Base-by-base conservation (phyloP, 2,329 filamentous ascomycete genomes). In the Penicillium sp. region DNA sequence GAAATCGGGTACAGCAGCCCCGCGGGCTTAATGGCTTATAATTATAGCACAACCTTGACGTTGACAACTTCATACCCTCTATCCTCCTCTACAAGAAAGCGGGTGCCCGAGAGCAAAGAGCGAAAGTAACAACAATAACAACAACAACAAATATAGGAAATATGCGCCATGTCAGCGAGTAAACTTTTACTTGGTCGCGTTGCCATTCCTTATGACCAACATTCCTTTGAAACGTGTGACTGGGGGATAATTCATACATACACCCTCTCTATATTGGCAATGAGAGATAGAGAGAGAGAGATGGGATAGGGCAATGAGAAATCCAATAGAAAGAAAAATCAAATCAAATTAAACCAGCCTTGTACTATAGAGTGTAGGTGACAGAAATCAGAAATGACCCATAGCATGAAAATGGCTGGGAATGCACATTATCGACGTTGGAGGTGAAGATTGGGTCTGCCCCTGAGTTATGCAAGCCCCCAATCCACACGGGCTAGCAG, bases 401-500 rank as follows among this genome's bases (percentile, higher is more conserved):
- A n/a, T n/a, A n/a, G n/a, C n/a, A n/a, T n/a, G n/a, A 23, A 9
- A 11, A 42, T 23, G 59, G 56, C 54, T 61, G 56, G 59, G 47
- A 48, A 48, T 43, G 29, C 43, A 57, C 51, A 47, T 16, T 40
- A 43, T 44, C 50, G 56, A 52, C 54, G 57, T 59, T 59, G 33
- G 40, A 51, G 44, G 21, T 33, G 5, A 4, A n/a, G 13, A 14
- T 34, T 51, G 51, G 37, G 16, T 13, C 33, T 60, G 58, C 62
- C 62, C 62, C 61, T 64, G 62, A 63, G 57, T n/a, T 55, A 60
- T 62, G 60, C 53, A 58, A 46, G 39, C 39, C 46, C 31, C 58
- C 51, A 48, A 55, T 59, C 53, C 52, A 56, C 55, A 55, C 55
- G 48, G 51, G 60, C 61, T 33, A 49, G 53, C 58, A 56, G 55